These are phyloP conservation scores for Suhomyces terraborum DNA, from an alignment of 1,139 yeast genomes.

Conservation along the genomic window DNA sequence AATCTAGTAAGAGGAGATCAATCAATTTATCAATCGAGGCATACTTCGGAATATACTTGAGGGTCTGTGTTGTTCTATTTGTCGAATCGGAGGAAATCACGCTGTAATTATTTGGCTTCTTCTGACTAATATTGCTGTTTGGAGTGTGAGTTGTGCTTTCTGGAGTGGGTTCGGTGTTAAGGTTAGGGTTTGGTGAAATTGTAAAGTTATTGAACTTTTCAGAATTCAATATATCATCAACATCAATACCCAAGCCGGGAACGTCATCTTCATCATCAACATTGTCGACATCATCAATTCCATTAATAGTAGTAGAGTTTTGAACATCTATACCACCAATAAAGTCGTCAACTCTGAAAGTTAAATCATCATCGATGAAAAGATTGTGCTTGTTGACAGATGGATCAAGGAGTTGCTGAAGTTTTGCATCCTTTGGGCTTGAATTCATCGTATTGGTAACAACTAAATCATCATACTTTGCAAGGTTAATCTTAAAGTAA, in stretches of 20 bases:
- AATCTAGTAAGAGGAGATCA: constrained; percentile 45
- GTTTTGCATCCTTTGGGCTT: constrained; percentile 16
- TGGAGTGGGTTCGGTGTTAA: constrained; percentile 4
- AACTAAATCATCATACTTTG: constrained; percentile 41
- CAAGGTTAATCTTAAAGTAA: constrained; percentile 38
- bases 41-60: constrained; percentile 42
- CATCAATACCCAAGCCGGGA: constrained; percentile 48
- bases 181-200: constrained; percentile 23
- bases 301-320: constrained; percentile 23
- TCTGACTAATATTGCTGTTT: constrained; percentile 5
- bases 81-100: constrained; percentile 19
- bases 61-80: constrained; percentile 13
- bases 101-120: constrained; percentile 18
- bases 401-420: constrained; percentile 23
- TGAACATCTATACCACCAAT: constrained; percentile 32
- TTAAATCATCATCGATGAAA: constrained; percentile 36
- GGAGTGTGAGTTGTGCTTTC: neutral
- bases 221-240: constrained; percentile 46
- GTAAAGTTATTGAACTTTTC: constrained; percentile 44
- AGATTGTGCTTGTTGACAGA: constrained; percentile 30
- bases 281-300: constrained; percentile 31
- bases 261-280: constrained; percentile 41
- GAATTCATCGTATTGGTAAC: constrained; percentile 9
- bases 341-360: constrained; percentile 45
- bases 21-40: constrained; percentile 45